Evolutionary conservation across 768 basidiomycete species (phyloP).

Genomic region (Holtermanniella nyarrowii): DNA sequence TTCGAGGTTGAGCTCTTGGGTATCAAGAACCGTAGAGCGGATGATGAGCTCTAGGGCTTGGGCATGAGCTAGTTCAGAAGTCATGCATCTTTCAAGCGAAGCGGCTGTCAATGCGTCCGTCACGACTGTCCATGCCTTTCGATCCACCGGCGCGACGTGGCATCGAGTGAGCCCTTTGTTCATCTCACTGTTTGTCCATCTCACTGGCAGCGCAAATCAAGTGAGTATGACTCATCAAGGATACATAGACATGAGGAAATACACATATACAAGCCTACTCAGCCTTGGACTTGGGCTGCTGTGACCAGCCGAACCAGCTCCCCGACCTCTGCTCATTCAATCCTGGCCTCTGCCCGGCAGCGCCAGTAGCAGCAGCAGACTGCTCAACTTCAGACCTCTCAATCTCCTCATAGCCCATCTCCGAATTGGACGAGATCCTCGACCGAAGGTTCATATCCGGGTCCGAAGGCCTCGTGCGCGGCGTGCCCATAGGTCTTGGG

Average conservation of each 20-base stretch:
- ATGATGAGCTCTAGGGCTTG: constrained; percentile 27
- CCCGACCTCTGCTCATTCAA: constrained; percentile 18
- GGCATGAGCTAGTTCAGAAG: neutral
- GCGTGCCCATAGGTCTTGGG: no score
- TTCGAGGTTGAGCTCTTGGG: constrained; percentile 78
- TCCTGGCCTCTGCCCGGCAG: constrained; percentile 6
- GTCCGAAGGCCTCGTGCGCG: neutral
- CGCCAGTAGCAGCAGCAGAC: neutral
- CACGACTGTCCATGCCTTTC: no score
- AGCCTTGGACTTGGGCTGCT: no score
- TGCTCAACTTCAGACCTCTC: constrained; percentile 20
- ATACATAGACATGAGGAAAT: no score
- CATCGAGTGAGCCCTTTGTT: no score
- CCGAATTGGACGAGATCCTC: constrained; percentile 7
- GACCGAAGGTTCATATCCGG: constrained; percentile 15
- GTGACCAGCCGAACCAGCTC: constrained; percentile 34
- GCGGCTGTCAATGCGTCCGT: no score
- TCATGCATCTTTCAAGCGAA: no score
- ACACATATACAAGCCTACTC: no score
- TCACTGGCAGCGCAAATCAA: no score
- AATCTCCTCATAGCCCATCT: constrained; percentile 26
- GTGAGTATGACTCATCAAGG: no score
- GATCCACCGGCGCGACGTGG: no score
- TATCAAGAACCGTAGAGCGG: constrained; percentile 44
- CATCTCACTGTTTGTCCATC: no score